Evolutionary conservation across 768 basidiomycete species (phyloP), one percentile per base, ranked within the genome.

Genomic region (Tephrocybe sp.): DNA sequence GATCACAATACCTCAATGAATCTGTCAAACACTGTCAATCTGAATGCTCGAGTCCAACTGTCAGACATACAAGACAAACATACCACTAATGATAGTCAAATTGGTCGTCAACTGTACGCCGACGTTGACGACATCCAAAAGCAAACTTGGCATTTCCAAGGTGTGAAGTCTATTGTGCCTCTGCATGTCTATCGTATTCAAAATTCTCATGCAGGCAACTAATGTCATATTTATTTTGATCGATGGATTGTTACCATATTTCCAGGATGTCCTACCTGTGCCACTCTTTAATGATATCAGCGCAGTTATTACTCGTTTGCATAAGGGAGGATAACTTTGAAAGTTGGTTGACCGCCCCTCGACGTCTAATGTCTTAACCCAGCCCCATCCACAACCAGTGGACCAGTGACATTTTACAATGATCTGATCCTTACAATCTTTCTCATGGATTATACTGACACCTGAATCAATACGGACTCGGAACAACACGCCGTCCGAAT

Each of bases 111-210:
- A 36, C 4, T 15, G 11, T 36, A 36, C 15, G 34, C 15, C 24
- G 45, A 40, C 18, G 9, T 39, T 28, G 51, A 45, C 14, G 45
- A 46, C 28, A 32, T 24, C n/a, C 37, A 20, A 37, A 39, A 33
- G 38, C 37, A 52, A 21, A 15, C 37, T 20, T 46, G 44, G 51
- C 51, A 21, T 44, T 45, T 45, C n/a, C 42, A 46, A 37, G 51
- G 34, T 36, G 15, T 15, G 34, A 12, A 36, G 9, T 8, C 28
- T 30, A 36, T n/a, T 10, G 4, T 36, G 11, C 11, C 28, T n/a
- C 6, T 36, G 6, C 15, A 36, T n/a, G 15, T 15, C 34, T 15
- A 4, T 12, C 4, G 15, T 8, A 36, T 36, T 10, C 15, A n/a
- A 30, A 14, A 15, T 14, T 36, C 15, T 36, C 15, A 4, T 36